phyloP scores from a whole-genome alignment of 176 grass and related monocot genomes.

The Carex littledalei region DNA sequence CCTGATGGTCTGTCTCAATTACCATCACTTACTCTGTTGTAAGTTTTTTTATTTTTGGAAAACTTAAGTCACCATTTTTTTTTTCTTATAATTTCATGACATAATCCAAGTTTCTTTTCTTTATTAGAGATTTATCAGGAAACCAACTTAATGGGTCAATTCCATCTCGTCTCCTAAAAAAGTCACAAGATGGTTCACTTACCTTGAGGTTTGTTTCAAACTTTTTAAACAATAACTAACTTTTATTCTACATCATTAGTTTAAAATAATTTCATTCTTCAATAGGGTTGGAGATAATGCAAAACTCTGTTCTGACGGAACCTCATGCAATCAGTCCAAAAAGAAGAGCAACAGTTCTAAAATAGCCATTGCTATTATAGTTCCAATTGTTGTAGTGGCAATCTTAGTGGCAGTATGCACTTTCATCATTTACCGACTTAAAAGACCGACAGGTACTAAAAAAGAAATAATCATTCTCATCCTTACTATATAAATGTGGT shows the following conservation, averaged over 20 bases:
- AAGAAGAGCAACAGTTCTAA: constrained; percentile 30
- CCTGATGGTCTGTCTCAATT: constrained; percentile 40
- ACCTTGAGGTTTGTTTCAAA: constrained; percentile 35
- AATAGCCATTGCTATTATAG: constrained; percentile 31
- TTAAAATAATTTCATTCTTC: background rate
- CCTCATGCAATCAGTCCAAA: constrained; percentile 25
- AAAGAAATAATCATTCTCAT: background rate
- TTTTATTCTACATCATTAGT: background rate
- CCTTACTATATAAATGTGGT: background rate
- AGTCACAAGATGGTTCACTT: constrained; percentile 37
- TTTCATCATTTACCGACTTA: constrained; percentile 17
- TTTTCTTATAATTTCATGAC: background rate
- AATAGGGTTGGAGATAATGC: constrained; percentile 42
- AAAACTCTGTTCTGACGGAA: constrained; percentile 29
- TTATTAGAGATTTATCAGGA: constrained; percentile 49
- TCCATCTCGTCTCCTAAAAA: constrained; percentile 35
- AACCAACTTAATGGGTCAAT: constrained; percentile 43
- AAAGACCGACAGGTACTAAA: constrained; percentile 23
- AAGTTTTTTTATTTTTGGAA: background rate
- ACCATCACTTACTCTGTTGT: constrained; percentile 41
- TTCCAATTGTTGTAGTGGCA: constrained; percentile 20
- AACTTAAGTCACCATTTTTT: background rate
- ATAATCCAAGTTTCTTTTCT: background rate
- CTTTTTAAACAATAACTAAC: background rate
- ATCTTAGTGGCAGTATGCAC: constrained; percentile 7